Base-by-base conservation (phyloP, 2,329 filamentous ascomycete species). In the Fusarium tanahbumbuense region DNA sequence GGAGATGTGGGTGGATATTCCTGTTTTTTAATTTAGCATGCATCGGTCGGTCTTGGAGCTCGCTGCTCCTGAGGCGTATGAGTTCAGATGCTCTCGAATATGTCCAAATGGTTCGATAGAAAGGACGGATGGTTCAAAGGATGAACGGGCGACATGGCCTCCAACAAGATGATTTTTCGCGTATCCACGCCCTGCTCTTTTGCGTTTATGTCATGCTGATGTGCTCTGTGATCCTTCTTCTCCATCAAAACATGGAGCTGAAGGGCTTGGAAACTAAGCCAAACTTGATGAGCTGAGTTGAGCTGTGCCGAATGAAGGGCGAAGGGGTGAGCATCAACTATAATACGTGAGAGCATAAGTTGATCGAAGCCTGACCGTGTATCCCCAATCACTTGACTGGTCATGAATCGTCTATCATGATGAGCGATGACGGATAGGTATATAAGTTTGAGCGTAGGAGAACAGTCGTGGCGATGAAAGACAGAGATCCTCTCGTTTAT, bases 21-120 rank as follows among this genome's bases (percentile, higher is more conserved):
- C 67, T 75, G 68, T 75, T 73, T 73, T 74, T 67, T 70, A 71
- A 74, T 74, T 75, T 74, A 69, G 73, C 73, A 74, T 75, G 73
- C 71, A 75, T 75, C 67, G 63, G 56, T 69, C 64, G 49, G 57
- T 67, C 69, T 60, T 67, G 56, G 68, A 61, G 72, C 70, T 56
- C 44, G 59, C 60, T 54, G 70, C 72, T 71, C 64, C 22, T 42
- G 60, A 56, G 68, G 64, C 59, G 64, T 49, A 64, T 67, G 70
- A 64, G 60, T 62, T 54, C 56, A 52, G 71, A 71, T 71, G 72
- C 61, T 49, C 70, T 63, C 41, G 48, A 71, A 70, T 67, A 56
- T 67, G 59, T 64, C 72, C 60, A 48, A 65, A 65, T 57, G 68
- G 64, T 71, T 71, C 68, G 49, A 71, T 71, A 71, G 68, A 71